Base-by-base conservation (phyloP, 306 rosid species). In the Cicer pinnatifidum region DNA sequence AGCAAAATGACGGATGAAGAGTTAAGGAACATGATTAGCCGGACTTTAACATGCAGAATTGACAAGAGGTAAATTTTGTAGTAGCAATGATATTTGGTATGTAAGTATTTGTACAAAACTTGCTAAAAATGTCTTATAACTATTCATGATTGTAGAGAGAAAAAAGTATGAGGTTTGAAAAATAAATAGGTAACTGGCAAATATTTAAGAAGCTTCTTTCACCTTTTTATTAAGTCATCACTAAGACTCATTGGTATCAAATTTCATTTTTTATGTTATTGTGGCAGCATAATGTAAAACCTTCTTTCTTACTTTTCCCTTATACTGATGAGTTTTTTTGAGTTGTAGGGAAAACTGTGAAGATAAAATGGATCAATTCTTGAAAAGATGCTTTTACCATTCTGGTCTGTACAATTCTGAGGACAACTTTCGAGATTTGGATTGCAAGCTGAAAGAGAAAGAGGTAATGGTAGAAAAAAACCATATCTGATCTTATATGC, bases 1-100 rank as follows among this genome's bases (percentile, higher is more conserved):
- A 88, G 89, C 8, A 87, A 85, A 82, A 85, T 94, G 98, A 85
- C 91, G 2, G 77, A 83, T 69, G 97, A 88, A 53, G 95, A 91
- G 66, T 84, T 94, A 67, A 85, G 96, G 85, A 89, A 84, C 84
- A 84, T 85, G 87, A 86, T 94, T 46, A 89, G 98, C 86, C 40
- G 20, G 79, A 94, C 98, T 38, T 78, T 94, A 80, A 91, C 97
- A 60, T 91, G 98, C 94, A 88, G 97, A 87, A 89, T 94, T 69
- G 91, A 94, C 76, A 68, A 91, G 88, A 91, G 97, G 98, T 91
- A 68, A 15, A 64, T 80, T 45, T 61, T 54, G 23, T 40, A 39
- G 63, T 45, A 45, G 80, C 62, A 45, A 67, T 44, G 9, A 13
- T 67, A 33, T 67, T 75, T 66, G 58, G 45, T 51, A 65, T 56